Percentiles rank a stretch among this genome's conserved stretches.
These are phyloP conservation scores for Cornus suecica DNA, from an alignment of 148 eudicot species.

Conservation along the genomic window DNA sequence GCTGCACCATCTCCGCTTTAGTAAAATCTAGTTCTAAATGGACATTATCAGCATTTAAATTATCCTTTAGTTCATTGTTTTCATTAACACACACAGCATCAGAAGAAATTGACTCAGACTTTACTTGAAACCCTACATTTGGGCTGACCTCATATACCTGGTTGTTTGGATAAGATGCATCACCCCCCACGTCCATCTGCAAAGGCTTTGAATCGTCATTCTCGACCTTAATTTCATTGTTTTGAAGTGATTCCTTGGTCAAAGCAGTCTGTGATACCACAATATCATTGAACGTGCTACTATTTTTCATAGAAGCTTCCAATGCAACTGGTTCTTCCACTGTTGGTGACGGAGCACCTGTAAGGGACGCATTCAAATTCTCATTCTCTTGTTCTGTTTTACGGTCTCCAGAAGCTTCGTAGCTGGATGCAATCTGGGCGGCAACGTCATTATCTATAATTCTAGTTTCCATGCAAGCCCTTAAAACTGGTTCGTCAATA, in stretches of 20 bases:
- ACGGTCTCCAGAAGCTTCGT: not conserved
- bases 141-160: conserved; percentile 97
- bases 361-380: not conserved
- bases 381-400: not conserved
- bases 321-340: not conserved
- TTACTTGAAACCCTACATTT: conserved; percentile 80
- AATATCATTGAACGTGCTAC: conserved; percentile 18
- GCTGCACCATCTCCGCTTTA: conserved; percentile 85
- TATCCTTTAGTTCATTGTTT: conserved; percentile 81
- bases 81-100: conserved; percentile 75
- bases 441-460: not conserved
- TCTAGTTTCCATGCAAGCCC: not conserved
- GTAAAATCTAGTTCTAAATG: conserved; percentile 77
- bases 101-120: conserved; percentile 85
- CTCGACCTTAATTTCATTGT: conserved; percentile 22
- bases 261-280: conserved; percentile 25
- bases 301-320: conserved; percentile 25
- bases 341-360: not conserved
- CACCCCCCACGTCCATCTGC: conserved; percentile 44
- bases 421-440: no score
- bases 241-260: conserved; percentile 17
- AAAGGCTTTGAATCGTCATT: conserved; percentile 33
- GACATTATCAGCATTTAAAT: conserved; percentile 90
- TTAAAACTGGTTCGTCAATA: conserved; percentile 10
- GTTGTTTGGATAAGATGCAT: conserved; percentile 52